These are phyloP conservation scores for Amanita inopinata DNA, from an alignment of 768 basidiomycete genomes.

Conservation along the genomic window DNA sequence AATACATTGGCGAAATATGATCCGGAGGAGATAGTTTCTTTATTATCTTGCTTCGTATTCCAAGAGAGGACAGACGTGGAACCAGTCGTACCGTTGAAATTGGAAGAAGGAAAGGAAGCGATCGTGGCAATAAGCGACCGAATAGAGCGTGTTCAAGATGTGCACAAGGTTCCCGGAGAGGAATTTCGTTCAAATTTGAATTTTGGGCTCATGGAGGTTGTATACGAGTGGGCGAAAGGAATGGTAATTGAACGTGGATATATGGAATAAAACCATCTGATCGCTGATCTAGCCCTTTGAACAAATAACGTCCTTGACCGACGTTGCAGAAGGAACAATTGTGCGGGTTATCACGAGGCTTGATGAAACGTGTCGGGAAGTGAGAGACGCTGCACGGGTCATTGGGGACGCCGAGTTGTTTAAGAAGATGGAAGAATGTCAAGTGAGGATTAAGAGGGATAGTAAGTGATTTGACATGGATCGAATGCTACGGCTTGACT, in stretches of 20 bases:
- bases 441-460: conserved; percentile 89
- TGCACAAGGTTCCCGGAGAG: conserved; percentile 67
- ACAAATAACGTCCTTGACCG: conserved; percentile 86
- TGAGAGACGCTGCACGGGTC: conserved; percentile 92
- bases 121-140: conserved; percentile 73
- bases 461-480: conserved; percentile 47
- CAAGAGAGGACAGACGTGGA: conserved; percentile 95
- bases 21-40: conserved; percentile 92
- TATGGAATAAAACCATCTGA: neutral
- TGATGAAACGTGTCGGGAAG: conserved; percentile 95
- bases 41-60: conserved; percentile 95
- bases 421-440: conserved; percentile 96
- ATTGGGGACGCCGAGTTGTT: conserved; percentile 94
- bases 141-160: conserved; percentile 72
- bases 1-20: conserved; percentile 87
- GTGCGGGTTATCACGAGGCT: conserved; percentile 92
- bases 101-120: conserved; percentile 71
- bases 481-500: conserved; percentile 6
- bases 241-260: conserved; percentile 54
- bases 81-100: conserved; percentile 68
- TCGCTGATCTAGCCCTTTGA: conserved; percentile 69
- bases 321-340: conserved; percentile 94
- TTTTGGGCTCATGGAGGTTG: conserved; percentile 89
- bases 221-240: conserved; percentile 98
- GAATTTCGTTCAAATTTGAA: conserved; percentile 76